These are phyloP conservation scores for barrel medic (Medicago truncatula) DNA, from an alignment of 306 rosid species.

Conservation along the genomic window DNA sequence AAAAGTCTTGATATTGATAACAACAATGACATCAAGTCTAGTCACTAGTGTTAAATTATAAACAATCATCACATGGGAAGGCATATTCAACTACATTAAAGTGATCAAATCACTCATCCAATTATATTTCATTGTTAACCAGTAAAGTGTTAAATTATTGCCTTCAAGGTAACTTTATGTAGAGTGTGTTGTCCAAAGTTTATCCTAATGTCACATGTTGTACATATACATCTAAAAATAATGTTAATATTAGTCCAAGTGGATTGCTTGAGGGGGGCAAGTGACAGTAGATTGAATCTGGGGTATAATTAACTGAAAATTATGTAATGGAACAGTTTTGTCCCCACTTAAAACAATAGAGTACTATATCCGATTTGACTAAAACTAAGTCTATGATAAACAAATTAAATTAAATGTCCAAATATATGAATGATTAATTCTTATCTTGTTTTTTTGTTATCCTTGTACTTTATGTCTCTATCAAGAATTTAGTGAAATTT, in stretches of 20 bases:
- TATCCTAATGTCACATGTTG: too few species aligned
- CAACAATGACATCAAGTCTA: neutral
- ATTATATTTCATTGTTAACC: neutral
- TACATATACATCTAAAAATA: too few species aligned
- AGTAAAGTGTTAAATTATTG: neutral
- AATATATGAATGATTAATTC: constrained; percentile 3
- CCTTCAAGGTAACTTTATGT: neutral
- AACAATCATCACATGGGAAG: neutral
- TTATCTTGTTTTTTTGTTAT: neutral
- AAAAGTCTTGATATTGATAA: neutral
- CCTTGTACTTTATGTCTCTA: constrained; percentile 5
- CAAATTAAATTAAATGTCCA: neutral
- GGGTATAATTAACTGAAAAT: too few species aligned
- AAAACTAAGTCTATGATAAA: neutral
- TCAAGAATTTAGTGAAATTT: neutral
- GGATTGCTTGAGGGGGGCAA: neutral
- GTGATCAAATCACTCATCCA: neutral
- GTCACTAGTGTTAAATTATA: neutral
- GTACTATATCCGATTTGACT: neutral
- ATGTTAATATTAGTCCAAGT: neutral
- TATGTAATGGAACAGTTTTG: too few species aligned
- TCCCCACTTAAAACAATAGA: neutral
- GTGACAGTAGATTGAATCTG: neutral
- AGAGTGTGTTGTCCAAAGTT: neutral
- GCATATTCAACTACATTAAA: neutral